Evolutionary conservation across 2,329 filamentous ascomycete genomes (phyloP).

Genomic region (Penicillium vulpinum): DNA sequence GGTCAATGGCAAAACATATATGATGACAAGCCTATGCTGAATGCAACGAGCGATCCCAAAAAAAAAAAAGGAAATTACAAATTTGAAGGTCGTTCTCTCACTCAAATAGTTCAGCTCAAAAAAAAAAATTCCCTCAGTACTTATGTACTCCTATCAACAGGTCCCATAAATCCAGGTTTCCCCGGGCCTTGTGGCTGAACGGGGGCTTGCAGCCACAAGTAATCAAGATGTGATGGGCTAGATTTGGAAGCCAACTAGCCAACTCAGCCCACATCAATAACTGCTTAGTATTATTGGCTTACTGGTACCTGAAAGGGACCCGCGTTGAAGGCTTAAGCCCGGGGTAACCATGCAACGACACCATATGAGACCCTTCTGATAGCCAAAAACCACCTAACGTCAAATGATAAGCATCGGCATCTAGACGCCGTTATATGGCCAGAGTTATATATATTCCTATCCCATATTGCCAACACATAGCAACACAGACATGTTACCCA

Average conservation of each 20-base stretch:
- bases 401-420: background rate
- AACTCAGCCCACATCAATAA: background rate
- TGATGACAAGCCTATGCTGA: background rate
- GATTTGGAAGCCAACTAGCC: constrained; percentile 1
- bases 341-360: background rate
- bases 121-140: background rate
- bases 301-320: constrained; percentile 3
- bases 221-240: background rate
- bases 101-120: background rate
- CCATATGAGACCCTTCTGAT: background rate
- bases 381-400: background rate
- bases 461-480: background rate
- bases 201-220: background rate
- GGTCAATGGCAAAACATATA: background rate
- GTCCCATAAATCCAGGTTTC: background rate
- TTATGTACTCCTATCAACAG: background rate
- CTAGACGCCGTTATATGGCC: background rate
- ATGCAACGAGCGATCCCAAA: background rate
- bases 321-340: constrained; percentile 1
- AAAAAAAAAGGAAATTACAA: background rate
- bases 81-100: background rate
- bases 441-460: background rate
- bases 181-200: constrained; percentile 1
- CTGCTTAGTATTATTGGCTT: background rate
- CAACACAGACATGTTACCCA: constrained; percentile 5